phyloP scores from a whole-genome alignment of 2,329 filamentous ascomycete species.

The Phoma herbarum region DNA sequence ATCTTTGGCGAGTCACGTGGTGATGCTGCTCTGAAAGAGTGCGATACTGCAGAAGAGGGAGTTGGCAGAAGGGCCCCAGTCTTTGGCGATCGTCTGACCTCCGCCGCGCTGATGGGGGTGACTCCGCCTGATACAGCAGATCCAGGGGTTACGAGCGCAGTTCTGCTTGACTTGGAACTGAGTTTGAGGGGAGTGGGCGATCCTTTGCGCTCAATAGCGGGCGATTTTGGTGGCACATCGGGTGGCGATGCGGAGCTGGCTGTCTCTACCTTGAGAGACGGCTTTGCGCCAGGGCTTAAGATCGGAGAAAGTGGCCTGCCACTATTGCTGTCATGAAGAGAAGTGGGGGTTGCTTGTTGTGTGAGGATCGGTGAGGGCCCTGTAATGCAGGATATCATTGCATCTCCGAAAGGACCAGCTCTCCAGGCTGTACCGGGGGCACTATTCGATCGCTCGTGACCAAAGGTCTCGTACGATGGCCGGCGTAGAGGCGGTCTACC shows the following conservation, averaged over 20 bases:
- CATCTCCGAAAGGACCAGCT: conserved; percentile 52
- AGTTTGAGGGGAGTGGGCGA: conserved; percentile 47
- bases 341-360: conserved; percentile 27
- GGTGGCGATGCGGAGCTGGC: conserved; percentile 40
- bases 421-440: conserved; percentile 51
- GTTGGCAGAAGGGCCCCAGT: conserved; percentile 37
- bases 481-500: conserved; percentile 52
- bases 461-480: conserved; percentile 44
- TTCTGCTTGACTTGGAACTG: conserved; percentile 42
- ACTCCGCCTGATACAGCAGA: conserved; percentile 35
- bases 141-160: conserved; percentile 45
- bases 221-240: conserved; percentile 51
- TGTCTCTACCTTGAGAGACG: conserved; percentile 48
- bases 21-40: conserved; percentile 44
- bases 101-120: conserved; percentile 41
- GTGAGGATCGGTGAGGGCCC: conserved; percentile 42
- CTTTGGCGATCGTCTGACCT: conserved; percentile 46
- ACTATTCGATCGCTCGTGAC: conserved; percentile 52
- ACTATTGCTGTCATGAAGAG: conserved; percentile 26
- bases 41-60: conserved; percentile 44
- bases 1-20: conserved; percentile 46
- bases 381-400: conserved; percentile 51
- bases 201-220: conserved; percentile 43
- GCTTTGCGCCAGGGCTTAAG: conserved; percentile 44
- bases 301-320: conserved; percentile 39